These are phyloP conservation scores for Pseudoperonospora humuli DNA, from an alignment of 352 stramenopile species.

Conservation along the genomic window DNA sequence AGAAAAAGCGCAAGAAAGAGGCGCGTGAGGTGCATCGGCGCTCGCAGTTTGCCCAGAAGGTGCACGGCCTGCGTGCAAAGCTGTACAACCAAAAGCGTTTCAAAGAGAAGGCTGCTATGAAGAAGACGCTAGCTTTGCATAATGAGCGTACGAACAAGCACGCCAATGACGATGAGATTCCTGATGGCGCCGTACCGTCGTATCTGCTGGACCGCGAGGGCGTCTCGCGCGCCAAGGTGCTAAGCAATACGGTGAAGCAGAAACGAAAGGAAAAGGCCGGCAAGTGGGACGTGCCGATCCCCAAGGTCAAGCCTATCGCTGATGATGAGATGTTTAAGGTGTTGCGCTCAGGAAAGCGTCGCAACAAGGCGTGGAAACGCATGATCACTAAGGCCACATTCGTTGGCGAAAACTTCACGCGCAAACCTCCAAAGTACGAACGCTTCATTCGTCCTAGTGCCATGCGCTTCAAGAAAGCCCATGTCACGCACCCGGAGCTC, in stretches of 20 bases:
- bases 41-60: constrained; percentile 98
- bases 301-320: constrained; percentile 97
- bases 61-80: constrained; percentile 97
- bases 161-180: constrained; percentile 94
- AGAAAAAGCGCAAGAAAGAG: constrained; percentile 98
- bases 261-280: constrained; percentile 99
- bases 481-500: constrained; percentile 99
- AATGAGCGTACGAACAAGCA: constrained; percentile 99
- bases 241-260: constrained; percentile 99
- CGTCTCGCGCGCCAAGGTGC: constrained; percentile 97
- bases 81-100: constrained; percentile 99
- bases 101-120: constrained; percentile 99
- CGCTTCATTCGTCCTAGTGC: constrained; percentile 98
- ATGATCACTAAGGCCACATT: constrained; percentile 95
- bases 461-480: constrained; percentile 99
- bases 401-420: constrained; percentile 98
- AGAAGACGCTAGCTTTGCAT: constrained; percentile 98
- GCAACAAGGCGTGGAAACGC: constrained; percentile 89
- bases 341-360: constrained; percentile 94
- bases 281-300: constrained; percentile 99
- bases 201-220: constrained; percentile 99
- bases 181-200: constrained; percentile 95
- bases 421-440: constrained; percentile 99
- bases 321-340: constrained; percentile 99
- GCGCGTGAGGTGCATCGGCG: constrained; percentile 95